phyloP scores from a whole-genome alignment of 2,329 filamentous ascomycete species.

The Dactylellina cionopaga region DNA sequence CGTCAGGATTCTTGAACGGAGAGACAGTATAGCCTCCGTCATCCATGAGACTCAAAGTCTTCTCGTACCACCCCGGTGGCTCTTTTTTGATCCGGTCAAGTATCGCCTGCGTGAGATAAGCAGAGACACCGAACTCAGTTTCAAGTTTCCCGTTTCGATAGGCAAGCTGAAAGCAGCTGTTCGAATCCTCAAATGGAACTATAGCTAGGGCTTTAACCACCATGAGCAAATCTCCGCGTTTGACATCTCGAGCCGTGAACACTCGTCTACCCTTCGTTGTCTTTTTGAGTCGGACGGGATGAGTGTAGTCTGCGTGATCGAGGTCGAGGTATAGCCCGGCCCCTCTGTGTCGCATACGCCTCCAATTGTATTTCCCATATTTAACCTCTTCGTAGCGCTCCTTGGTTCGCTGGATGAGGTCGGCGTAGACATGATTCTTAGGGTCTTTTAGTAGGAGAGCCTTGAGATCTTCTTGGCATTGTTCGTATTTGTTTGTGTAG shows the following conservation, averaged over 20 bases:
- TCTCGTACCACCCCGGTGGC: conserved; percentile 41
- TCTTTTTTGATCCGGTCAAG: conserved; percentile 20
- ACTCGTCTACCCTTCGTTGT: conserved; percentile 42
- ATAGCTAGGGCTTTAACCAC: conserved; percentile 34
- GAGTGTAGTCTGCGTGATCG: conserved; percentile 40
- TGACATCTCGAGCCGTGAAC: conserved; percentile 38
- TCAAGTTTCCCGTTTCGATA: conserved; percentile 20
- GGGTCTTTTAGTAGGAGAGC: not conserved
- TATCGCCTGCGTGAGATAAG: conserved; percentile 11
- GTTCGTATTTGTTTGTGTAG: conserved; percentile 18
- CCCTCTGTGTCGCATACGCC: conserved; percentile 22
- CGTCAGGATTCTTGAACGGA: conserved; percentile 15
- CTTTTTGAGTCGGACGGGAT: conserved; percentile 41
- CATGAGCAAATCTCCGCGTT: conserved; percentile 45
- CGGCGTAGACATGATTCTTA: not conserved
- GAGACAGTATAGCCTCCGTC: conserved; percentile 9
- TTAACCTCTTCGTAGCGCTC: conserved; percentile 26
- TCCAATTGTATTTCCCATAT: conserved; percentile 38
- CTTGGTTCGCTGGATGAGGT: conserved; percentile 9
- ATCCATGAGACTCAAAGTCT: conserved; percentile 25
- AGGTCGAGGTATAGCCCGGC: not conserved
- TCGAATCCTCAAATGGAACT: conserved; percentile 4
- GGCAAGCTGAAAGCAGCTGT: conserved; percentile 3
- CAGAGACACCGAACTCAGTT: conserved; percentile 20
- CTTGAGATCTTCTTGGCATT: conserved; percentile 18